Conservation (phyloP, 129 eudicot species). For the Saussurea involucrata region DNA sequence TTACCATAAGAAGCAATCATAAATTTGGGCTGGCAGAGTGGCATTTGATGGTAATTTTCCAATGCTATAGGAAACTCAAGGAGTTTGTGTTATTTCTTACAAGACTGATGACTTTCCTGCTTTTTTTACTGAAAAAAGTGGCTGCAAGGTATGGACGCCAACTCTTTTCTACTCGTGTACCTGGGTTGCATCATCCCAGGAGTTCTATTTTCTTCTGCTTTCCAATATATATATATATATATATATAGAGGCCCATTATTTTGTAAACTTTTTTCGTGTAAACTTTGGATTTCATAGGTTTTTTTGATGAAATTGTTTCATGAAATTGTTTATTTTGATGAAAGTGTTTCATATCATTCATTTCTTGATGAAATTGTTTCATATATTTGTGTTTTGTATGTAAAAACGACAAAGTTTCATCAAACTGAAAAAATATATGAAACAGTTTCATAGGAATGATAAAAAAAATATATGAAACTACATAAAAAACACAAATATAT, state of each 20-base stretch:
- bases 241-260: neutral
- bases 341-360: no score
- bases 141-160: constrained; percentile 59
- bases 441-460: no score
- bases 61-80: constrained; percentile 82
- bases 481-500: no score
- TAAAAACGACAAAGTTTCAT: no score
- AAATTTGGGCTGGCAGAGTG: neutral
- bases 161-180: neutral
- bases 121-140: constrained; percentile 75
- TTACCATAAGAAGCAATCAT: neutral
- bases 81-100: constrained; percentile 88
- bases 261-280: no score
- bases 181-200: neutral
- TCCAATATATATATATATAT: neutral
- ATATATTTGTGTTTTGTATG: no score
- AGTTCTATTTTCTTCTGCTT: neutral
- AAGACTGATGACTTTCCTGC: constrained; percentile 91
- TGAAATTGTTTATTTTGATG: no score
- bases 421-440: no score
- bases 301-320: no score
- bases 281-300: no score
- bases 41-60: neutral
- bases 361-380: no score
- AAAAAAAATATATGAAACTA: no score